Evolutionary conservation across 306 rosid species (phyloP), one percentile per base, ranked within the genome.

Genomic region (Pyrus pyrifolia): DNA sequence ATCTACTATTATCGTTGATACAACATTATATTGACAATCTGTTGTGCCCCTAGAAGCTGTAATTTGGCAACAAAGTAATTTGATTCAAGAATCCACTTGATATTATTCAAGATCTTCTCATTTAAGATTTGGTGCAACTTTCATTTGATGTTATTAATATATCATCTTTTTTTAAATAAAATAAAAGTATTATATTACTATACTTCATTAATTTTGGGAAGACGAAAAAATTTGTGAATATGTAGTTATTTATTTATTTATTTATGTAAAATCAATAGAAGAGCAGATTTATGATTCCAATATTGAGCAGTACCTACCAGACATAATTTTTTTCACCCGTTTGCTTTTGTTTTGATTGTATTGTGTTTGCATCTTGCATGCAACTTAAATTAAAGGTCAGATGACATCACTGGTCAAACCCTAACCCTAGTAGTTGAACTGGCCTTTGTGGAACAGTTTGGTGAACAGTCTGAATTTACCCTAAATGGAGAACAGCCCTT

Each of bases 391-490:
- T 25, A 25, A 31, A 69, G 45, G 59, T 68, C 49, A 61, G 22
- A 65, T 46, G 76, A 11, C 64, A 31, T 63, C 70, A 52, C 30
- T 45, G 49, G 67, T 67, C n/a, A 31, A 67, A 67, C 64, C 58
- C 46, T 42, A 38, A 35, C 60, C 9, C 30, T 45, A 59, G 79
- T 73, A 61, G 75, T 30, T 58, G 74, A 67, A 67, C 71, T 58
- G 45, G 65, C 33, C 13, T 30, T 30, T 63, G 29, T 46, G 15
- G 55, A 8, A n/a, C 21, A 27, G 60, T 57, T 44, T 67, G 79
- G 68, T 73, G 62, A 68, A 59, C 76, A 64, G 79, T 21, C 76
- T 11, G 53, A 58, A 45, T 68, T 80, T 80, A 74, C 59, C 72
- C 29, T 61, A 60, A 74, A 60, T n/a, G 51, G 21, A n/a, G 15